Evolutionary conservation across 1,284 basidiomycete genomes (phyloP).

Genomic region (Tilletiopsis washingtonensis): DNA sequence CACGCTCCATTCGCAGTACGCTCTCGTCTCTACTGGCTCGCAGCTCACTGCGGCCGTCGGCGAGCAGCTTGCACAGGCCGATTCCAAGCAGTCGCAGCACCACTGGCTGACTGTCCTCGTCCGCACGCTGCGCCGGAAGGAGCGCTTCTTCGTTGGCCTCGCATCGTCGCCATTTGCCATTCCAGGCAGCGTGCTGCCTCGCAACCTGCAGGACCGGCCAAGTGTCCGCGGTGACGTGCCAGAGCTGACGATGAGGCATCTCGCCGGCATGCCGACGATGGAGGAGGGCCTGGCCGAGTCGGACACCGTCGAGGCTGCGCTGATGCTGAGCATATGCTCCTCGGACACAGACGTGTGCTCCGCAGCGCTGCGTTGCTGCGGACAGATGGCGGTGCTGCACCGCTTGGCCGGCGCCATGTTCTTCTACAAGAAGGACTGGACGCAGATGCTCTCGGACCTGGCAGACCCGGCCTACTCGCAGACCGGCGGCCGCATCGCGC

Average conservation of each 20-base stretch:
- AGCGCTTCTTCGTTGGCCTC: background rate
- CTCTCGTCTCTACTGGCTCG: slow-evolving; percentile 14
- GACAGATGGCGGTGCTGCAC: background rate
- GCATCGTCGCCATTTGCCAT: too few relatives aligned
- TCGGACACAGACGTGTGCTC: slow-evolving; percentile 37
- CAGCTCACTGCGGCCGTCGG: slow-evolving; percentile 19
- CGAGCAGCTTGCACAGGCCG: slow-evolving; percentile 19
- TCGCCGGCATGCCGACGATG: background rate
- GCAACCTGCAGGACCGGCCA: too few relatives aligned
- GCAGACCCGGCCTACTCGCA: slow-evolving; percentile 20
- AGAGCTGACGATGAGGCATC: too few relatives aligned
- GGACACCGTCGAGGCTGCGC: background rate
- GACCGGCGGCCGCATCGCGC: slow-evolving; percentile 57
- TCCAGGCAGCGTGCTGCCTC: too few relatives aligned
- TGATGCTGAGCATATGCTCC: slow-evolving; percentile 33
- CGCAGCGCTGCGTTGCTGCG: slow-evolving; percentile 20
- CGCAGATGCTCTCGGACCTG: slow-evolving; percentile 19
- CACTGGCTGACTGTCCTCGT: slow-evolving; percentile 12
- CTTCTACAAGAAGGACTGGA: slow-evolving; percentile 17
- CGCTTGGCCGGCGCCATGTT: background rate
- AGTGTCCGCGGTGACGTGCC: too few relatives aligned
- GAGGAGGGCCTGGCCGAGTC: background rate
- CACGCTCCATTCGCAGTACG: background rate
- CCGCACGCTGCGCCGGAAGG: background rate
- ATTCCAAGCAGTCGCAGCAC: slow-evolving; percentile 17